These are phyloP conservation scores for Paraphaeosphaeria sporulosa DNA, from an alignment of 2,329 filamentous ascomycete genomes.

Conservation along the genomic window DNA sequence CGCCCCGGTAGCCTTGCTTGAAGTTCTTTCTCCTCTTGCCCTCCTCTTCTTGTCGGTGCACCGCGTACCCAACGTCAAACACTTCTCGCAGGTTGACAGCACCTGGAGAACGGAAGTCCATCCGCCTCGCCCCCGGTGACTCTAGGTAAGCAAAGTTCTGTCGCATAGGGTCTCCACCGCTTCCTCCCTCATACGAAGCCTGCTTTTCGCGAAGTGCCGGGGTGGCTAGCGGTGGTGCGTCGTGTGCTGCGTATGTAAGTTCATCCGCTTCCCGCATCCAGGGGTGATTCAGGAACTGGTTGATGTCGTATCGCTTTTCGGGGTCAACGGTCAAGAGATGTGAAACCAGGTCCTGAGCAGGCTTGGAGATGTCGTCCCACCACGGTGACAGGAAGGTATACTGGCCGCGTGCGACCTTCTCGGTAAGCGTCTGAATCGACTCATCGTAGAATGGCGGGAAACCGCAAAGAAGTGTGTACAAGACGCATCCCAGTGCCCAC, in stretches of 20 bases:
- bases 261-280: constrained; percentile 83
- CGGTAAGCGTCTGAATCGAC: constrained; percentile 93
- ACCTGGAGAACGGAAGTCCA: constrained; percentile 94
- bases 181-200: constrained; percentile 26
- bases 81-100: constrained; percentile 96
- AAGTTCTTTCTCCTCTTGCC: constrained; percentile 89
- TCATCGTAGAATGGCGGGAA: constrained; percentile 99
- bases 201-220: constrained; percentile 69
- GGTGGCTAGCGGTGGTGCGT: constrained; percentile 76
- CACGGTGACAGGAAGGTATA: constrained; percentile 98
- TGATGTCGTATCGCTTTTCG: constrained; percentile 92
- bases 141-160: constrained; percentile 63
- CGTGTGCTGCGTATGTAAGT: constrained; percentile 70
- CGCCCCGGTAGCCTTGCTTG: constrained; percentile 71
- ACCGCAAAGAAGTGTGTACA: constrained; percentile 95
- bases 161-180: constrained; percentile 52
- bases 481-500: constrained; percentile 96
- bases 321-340: constrained; percentile 95
- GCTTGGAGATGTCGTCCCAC: constrained; percentile 99
- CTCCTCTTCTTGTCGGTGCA: constrained; percentile 96
- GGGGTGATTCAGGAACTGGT: constrained; percentile 90
- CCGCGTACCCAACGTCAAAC: constrained; percentile 97
- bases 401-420: constrained; percentile 96
- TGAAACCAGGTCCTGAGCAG: constrained; percentile 90
- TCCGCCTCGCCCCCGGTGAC: constrained; percentile 71